These are phyloP conservation scores for Tulasnella sp. DNA, from an alignment of 768 basidiomycete genomes.

Conservation along the genomic window DNA sequence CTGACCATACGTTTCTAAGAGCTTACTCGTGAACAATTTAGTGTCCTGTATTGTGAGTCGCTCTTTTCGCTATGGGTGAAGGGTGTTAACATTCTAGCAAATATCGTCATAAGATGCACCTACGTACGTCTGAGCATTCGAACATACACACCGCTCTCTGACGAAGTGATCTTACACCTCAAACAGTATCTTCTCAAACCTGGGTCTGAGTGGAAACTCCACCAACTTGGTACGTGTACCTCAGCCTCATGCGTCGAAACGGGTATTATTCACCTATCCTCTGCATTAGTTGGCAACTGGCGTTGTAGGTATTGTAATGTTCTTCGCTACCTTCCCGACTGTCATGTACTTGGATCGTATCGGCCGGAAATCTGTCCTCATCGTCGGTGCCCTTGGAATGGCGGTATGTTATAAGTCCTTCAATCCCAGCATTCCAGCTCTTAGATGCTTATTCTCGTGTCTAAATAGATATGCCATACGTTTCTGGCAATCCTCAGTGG, in stretches of 20 bases:
- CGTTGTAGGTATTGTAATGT: slow-evolving; percentile 73
- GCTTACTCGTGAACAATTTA: too few species aligned
- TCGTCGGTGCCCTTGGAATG: slow-evolving; percentile 69
- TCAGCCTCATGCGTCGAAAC: not conserved
- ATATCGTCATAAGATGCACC: too few species aligned
- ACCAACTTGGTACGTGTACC: not conserved
- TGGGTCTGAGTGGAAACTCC: slow-evolving; percentile 35
- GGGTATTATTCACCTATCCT: slow-evolving; percentile 33
- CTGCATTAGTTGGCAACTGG: slow-evolving; percentile 44
- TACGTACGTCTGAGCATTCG: too few species aligned
- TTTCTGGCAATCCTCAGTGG: slow-evolving; percentile 59
- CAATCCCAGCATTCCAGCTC: slow-evolving; percentile 5
- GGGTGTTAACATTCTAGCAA: too few species aligned
- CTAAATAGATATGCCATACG: slow-evolving; percentile 43
- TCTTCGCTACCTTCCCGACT: slow-evolving; percentile 67
- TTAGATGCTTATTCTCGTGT: slow-evolving; percentile 19
- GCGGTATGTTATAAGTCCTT: slow-evolving; percentile 42
- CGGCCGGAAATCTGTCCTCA: slow-evolving; percentile 61
- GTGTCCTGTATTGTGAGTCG: too few species aligned
- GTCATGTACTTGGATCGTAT: slow-evolving; percentile 71
- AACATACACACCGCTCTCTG: too few species aligned
- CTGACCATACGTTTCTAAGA: slow-evolving; percentile 29
- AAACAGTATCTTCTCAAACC: slow-evolving; percentile 44
- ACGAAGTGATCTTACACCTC: not conserved
- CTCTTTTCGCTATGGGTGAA: too few species aligned